Conservation (phyloP, 768 basidiomycete genomes). For the Suillus placidus region DNA sequence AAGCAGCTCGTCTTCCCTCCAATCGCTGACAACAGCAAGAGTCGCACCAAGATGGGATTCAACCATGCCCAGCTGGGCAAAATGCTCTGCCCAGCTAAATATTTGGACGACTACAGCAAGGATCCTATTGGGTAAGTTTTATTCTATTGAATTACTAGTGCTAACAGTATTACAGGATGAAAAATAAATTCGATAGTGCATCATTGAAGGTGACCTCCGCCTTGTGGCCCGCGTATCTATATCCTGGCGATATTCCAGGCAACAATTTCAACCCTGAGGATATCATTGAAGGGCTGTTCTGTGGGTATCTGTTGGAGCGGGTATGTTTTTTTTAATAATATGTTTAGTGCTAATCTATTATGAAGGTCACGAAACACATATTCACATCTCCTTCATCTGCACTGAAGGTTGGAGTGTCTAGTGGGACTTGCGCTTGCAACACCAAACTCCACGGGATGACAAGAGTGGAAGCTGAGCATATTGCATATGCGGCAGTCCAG, state of each 20-base stretch:
- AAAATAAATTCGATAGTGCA: not conserved
- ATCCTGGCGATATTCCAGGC: constrained; percentile 4
- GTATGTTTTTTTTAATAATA: not conserved
- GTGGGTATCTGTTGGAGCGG: constrained; percentile 4
- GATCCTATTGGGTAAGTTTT: not conserved
- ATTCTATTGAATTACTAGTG: not conserved
- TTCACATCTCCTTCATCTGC: constrained; percentile 4
- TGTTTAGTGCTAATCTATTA: not conserved
- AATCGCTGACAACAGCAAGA: not conserved
- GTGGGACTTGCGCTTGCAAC: constrained; percentile 1
- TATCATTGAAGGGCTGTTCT: constrained; percentile 4
- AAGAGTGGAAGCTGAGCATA: constrained; percentile 10
- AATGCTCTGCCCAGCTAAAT: constrained; percentile 2
- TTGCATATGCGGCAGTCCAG: constrained; percentile 2
- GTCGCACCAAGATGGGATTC: not conserved
- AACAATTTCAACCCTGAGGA: constrained; percentile 3
- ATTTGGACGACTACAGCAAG: not conserved
- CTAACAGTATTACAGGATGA: not conserved
- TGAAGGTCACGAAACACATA: constrained; percentile 4
- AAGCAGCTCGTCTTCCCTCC: not conserved
- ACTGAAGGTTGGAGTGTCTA: not conserved
- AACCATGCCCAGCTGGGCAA: constrained; percentile 9
- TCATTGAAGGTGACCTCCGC: not conserved
- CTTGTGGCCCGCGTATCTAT: constrained; percentile 9
- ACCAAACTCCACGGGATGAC: constrained; percentile 4